Percentiles rank a stretch among this genome's conserved stretches.
These are phyloP conservation scores for Nakazawaea wyomingensis DNA, from an alignment of 805 yeast genomes.

Conservation along the genomic window DNA sequence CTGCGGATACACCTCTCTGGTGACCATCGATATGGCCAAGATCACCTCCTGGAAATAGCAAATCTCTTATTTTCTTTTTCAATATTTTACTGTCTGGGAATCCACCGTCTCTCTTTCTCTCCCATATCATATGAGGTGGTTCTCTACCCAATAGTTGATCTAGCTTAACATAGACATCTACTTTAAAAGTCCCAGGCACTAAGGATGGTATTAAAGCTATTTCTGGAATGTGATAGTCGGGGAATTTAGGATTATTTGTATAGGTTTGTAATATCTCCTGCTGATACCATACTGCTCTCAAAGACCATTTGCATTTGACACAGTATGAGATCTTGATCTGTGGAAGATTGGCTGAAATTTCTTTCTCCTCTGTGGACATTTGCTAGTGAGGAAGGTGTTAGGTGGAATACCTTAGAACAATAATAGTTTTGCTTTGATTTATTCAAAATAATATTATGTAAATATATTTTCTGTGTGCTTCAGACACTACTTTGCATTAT, in stretches of 20 bases:
- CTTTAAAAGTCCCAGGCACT: slow-evolving; percentile 53
- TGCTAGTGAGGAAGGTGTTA: too few relatives aligned
- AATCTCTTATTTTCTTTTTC: slow-evolving; percentile 60
- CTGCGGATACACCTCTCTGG: not conserved
- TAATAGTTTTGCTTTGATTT: too few relatives aligned
- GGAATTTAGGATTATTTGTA: slow-evolving; percentile 24
- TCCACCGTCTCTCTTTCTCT: slow-evolving; percentile 58
- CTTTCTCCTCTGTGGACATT: not conserved
- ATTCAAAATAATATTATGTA: too few relatives aligned
- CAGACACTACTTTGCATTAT: not conserved
- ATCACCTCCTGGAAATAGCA: slow-evolving; percentile 45
- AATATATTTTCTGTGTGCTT: too few relatives aligned
- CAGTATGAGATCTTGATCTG: slow-evolving; percentile 55
- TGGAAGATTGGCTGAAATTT: slow-evolving; percentile 1
- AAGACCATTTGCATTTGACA: slow-evolving; percentile 82
- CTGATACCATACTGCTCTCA: slow-evolving; percentile 81
- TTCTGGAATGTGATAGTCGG: slow-evolving; percentile 44
- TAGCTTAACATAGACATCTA: slow-evolving; percentile 36
- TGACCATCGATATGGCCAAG: slow-evolving; percentile 61
- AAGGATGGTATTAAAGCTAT: slow-evolving; percentile 43
- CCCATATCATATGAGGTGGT: slow-evolving; percentile 46
- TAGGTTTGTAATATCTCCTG: slow-evolving; percentile 86
- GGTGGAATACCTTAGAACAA: too few relatives aligned
- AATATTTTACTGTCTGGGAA: slow-evolving; percentile 83
- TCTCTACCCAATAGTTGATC: slow-evolving; percentile 17